These are phyloP conservation scores for Aureoboletus auriporus DNA, from an alignment of 768 basidiomycete species.

Conservation along the genomic window DNA sequence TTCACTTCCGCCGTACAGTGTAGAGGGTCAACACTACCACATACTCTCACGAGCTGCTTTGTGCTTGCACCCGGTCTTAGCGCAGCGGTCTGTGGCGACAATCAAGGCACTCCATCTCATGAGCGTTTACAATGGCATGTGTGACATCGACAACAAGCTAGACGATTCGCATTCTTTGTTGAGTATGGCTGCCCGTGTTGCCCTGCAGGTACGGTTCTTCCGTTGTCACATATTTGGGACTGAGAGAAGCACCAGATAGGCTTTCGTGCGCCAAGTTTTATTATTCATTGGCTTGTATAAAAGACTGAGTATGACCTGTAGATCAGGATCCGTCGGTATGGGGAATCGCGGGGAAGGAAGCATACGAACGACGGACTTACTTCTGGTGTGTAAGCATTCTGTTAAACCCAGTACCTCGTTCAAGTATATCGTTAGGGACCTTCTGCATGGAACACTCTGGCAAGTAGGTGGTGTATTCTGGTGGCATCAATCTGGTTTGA, in stretches of 20 bases:
- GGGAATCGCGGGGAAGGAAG: constrained; percentile 46
- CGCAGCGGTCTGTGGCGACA: constrained; percentile 42
- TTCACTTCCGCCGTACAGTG: constrained; percentile 41
- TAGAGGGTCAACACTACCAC: constrained; percentile 53
- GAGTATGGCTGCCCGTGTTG: constrained; percentile 45
- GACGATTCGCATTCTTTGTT: constrained; percentile 45
- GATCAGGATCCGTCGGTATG: constrained; percentile 51
- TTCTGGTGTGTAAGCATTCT: constrained; percentile 37
- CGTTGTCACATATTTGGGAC: background rate
- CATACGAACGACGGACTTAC: constrained; percentile 49
- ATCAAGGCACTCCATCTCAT: constrained; percentile 49
- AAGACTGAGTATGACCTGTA: constrained; percentile 16
- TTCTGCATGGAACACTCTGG: constrained; percentile 46
- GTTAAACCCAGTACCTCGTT: background rate
- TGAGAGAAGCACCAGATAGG: constrained; percentile 8
- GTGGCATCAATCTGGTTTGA: background rate
- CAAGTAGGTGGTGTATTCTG: constrained; percentile 22
- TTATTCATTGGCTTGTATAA: background rate
- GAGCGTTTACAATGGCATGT: constrained; percentile 53
- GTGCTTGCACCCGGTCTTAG: constrained; percentile 42
- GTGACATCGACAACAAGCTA: constrained; percentile 47
- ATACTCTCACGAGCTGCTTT: constrained; percentile 44
- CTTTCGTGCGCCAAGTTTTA: constrained; percentile 11
- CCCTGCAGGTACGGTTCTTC: constrained; percentile 37
- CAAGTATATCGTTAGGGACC: constrained; percentile 23